phyloP scores from a whole-genome alignment of 2,329 filamentous ascomycete genomes.

The Bipolaris zeicola region DNA sequence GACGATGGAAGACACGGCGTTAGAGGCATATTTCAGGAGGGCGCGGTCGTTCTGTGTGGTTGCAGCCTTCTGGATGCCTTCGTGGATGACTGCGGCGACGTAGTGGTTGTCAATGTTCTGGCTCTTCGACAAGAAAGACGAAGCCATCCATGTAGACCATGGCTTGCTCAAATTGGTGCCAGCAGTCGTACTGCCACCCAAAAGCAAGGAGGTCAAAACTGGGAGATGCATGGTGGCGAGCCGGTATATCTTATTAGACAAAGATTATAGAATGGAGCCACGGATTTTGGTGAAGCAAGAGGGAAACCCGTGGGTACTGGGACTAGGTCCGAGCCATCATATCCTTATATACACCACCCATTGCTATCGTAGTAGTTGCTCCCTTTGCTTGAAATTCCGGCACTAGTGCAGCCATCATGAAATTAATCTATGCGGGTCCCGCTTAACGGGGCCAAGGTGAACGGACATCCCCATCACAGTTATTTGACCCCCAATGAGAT shows the following conservation, averaged over 20 bases:
- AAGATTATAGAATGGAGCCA: not conserved
- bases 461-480: too few relatives aligned
- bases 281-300: not conserved
- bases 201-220: slow-evolving; percentile 27
- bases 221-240: slow-evolving; percentile 33
- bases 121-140: slow-evolving; percentile 54
- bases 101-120: slow-evolving; percentile 52
- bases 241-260: slow-evolving; percentile 17
- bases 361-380: not conserved
- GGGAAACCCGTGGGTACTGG: slow-evolving; percentile 1
- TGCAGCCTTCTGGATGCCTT: slow-evolving; percentile 55
- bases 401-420: slow-evolving; percentile 13
- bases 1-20: slow-evolving; percentile 57
- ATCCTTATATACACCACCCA: slow-evolving; percentile 13
- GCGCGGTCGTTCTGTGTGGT: slow-evolving; percentile 52
- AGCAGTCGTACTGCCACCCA: slow-evolving; percentile 31
- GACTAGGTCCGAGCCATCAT: not conserved
- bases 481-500: too few relatives aligned
- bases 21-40: slow-evolving; percentile 53
- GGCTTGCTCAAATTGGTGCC: slow-evolving; percentile 31
- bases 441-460: slow-evolving; percentile 9
- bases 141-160: slow-evolving; percentile 52
- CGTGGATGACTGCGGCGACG: slow-evolving; percentile 55
- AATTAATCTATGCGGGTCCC: slow-evolving; percentile 21
- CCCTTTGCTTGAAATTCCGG: slow-evolving; percentile 1